Evolutionary conservation across 345 rosid genomes (phyloP).

Genomic region (Citrus unshiu): DNA sequence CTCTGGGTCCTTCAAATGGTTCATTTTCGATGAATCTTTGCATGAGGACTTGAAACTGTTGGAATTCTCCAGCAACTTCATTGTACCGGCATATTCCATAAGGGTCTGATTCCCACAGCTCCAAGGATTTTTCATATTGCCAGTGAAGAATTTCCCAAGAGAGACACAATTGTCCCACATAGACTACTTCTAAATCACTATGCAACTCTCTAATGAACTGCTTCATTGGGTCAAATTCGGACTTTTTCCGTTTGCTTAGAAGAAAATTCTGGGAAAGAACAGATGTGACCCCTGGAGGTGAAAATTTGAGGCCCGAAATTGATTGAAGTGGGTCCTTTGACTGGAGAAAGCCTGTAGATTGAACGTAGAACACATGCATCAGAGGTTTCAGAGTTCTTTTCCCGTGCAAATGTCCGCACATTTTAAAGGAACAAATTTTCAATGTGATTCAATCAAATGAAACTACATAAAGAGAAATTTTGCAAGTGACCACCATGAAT

Average conservation of each 20-base stretch:
- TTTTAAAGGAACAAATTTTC: too few relatives aligned
- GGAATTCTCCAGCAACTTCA: slow-evolving; percentile 89
- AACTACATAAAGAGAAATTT: neutral
- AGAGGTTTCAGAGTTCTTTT: too few relatives aligned
- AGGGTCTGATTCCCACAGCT: slow-evolving; percentile 70
- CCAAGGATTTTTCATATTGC: slow-evolving; percentile 79
- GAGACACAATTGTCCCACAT: slow-evolving; percentile 96
- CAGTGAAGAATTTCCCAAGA: slow-evolving; percentile 98
- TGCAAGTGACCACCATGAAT: slow-evolving; percentile 3
- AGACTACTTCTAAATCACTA: slow-evolving; percentile 70
- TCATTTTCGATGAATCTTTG: slow-evolving; percentile 91
- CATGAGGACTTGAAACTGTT: slow-evolving; percentile 81
- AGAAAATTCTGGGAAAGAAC: slow-evolving; percentile 49
- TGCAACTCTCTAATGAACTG: slow-evolving; percentile 60
- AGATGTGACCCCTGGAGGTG: slow-evolving; percentile 34
- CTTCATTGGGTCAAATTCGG: slow-evolving; percentile 47
- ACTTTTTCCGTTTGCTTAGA: slow-evolving; percentile 43
- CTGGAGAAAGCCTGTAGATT: slow-evolving; percentile 57
- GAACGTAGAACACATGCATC: slow-evolving; percentile 8
- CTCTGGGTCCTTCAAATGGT: slow-evolving; percentile 76
- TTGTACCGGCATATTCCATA: slow-evolving; percentile 51
- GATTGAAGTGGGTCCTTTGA: slow-evolving; percentile 59
- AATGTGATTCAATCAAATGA: neutral
- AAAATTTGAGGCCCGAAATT: slow-evolving; percentile 33
- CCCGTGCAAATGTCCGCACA: too few relatives aligned